Conservation (phyloP, 768 basidiomycete genomes). For the Asterophora lycoperdoides region DNA sequence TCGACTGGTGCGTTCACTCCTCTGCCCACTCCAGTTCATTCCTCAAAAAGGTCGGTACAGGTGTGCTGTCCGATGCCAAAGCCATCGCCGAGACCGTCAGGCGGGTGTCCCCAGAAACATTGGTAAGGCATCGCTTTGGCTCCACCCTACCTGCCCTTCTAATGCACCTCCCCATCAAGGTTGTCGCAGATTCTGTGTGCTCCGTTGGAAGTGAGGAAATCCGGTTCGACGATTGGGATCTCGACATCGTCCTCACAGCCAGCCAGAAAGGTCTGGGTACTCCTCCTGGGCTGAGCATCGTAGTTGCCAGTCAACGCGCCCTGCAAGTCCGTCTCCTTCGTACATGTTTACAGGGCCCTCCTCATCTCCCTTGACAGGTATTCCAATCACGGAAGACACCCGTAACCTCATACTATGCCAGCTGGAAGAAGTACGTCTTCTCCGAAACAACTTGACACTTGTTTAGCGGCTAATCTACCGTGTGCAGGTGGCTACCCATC, state of each 20-base stretch:
- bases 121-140: constrained; percentile 41
- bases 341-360: not conserved
- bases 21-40: not conserved
- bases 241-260: constrained; percentile 85
- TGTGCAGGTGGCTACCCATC: constrained; percentile 76
- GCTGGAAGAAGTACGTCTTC: constrained; percentile 70
- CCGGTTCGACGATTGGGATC: constrained; percentile 86
- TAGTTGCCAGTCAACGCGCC: constrained; percentile 77
- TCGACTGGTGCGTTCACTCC: constrained; percentile 57
- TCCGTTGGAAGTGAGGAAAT: constrained; percentile 96
- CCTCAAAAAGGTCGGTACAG: constrained; percentile 28
- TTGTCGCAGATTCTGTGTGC: constrained; percentile 91
- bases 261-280: constrained; percentile 91
- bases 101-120: constrained; percentile 77
- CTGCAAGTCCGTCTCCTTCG: constrained; percentile 45
- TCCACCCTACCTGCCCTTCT: not conserved
- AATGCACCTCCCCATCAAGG: constrained; percentile 32
- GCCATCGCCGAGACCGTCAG: constrained; percentile 69
- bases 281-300: constrained; percentile 88
- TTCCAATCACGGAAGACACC: constrained; percentile 61
- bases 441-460: not conserved
- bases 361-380: constrained; percentile 31
- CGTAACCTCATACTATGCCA: constrained; percentile 77
- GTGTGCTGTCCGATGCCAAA: constrained; percentile 82
- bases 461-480: no score